Base-by-base conservation (phyloP, 768 basidiomycete genomes). In the Boletellus sp. region DNA sequence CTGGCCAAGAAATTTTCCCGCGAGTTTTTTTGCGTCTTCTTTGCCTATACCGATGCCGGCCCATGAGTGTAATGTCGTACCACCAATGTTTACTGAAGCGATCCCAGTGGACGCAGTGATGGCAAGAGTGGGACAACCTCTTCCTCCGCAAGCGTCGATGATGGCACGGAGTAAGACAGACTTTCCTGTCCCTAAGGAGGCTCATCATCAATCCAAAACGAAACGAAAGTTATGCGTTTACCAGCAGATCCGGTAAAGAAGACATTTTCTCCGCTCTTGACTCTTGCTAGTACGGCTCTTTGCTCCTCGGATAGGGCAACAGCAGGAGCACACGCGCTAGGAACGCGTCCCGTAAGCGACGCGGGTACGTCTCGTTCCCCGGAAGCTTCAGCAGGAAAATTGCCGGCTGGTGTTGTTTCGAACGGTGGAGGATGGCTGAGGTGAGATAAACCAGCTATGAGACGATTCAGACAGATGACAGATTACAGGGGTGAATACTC, bases 211-310 rank as follows among this genome's bases (percentile, higher is more conserved):
- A 36, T 32, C n/a, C 20, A 9, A 32, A 13, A 32, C 22, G 31
- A 34, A 37, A 33, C 9, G 28, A 28, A 10, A 40, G 6, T 2
- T 1, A 23, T 16, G 33, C 23, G 33, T 24, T 26, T 50, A 66
- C 89, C 90, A 45, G 91, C 91, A 16, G 87, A 85, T 2, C 91
- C 91, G 0, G 90, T 92, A 64, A 93, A 93, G 68, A 93, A 93
- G 8, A 92, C 80, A 58, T 72, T 90, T 54, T 78, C 68, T 3
- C 83, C 81, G 10, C 69, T 69, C 39, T 79, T 75, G 7, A 92
- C 87, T 56, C 61, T 67, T 13, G 71, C 56, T 7, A 85, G 62
- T 6, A 85, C 77, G 3, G 46, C 42, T 41, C 57, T 62, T 63
- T 86, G 84, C 60, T 84, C 80, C 4, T 66, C 60, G 11, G 83